Base-by-base conservation (phyloP, 805 yeast species). In the Wickerhamiella vanderwaltii region DNA sequence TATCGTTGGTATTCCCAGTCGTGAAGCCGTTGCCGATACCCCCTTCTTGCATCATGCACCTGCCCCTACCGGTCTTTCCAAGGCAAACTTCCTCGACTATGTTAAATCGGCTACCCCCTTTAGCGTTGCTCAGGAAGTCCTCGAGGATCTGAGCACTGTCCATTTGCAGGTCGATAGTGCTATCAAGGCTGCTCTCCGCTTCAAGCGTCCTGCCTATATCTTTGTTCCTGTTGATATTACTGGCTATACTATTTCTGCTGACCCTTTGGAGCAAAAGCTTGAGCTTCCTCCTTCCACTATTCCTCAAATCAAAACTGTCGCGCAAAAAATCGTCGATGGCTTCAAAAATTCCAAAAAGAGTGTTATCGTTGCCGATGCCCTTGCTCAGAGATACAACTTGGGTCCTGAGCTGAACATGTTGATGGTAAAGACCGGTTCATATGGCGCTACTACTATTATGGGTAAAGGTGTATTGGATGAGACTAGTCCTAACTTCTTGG, bases 401-500 rank as follows among this genome's bases (percentile, higher is more conserved):
- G 31, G 34, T 33, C 39, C 36, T 79, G 68, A 61, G 18, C 46
- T 65, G 15, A 62, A 79, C 40, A 51, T 65, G 18, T 63, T 87
- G 31, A 71, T 71, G 13, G 55, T 64, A 29, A 53, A 53, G 43
- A 62, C 82, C 46, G 62, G 63, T 39, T 69, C 72, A 54, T 77
- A 73, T 57, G 73, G 67, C 50, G 81, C 60, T 58, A 64, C 76
- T 6, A 72, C 86, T 1, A 66, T 71, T 39, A 73, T 72, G 72
- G 93, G 86, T 12, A 79, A 85, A 58, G 77, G 83, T 6, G 60
- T 74, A 18, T 60, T 86, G 30, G 77, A 86, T 60, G 96, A 86
- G 61, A 60, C 73, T n/a, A 64, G 68, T 46, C 64, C 69, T 6
- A 65, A 69, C 35, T 86, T 71, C 54, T 67, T 76, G 46, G 95